Evolutionary conservation across 352 stramenopile genomes (phyloP).

Genomic region (Phytophthora crassamura): DNA sequence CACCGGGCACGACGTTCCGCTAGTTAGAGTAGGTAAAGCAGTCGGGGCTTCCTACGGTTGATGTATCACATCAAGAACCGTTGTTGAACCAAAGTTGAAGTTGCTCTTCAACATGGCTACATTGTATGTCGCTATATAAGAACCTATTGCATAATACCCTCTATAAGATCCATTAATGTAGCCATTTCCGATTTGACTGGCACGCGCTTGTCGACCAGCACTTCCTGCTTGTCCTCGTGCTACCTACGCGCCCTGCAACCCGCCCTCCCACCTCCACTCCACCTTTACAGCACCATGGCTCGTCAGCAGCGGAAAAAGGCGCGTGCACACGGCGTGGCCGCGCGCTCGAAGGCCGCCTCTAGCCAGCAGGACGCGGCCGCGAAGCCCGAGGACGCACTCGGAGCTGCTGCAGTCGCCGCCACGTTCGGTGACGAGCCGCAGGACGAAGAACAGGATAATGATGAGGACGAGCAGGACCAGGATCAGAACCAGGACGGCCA

Average conservation of each 20-base stretch:
- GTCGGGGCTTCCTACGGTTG: no score
- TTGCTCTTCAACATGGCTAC: conserved; percentile 7
- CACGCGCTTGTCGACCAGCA: not conserved
- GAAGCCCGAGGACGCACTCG: conserved; percentile 36
- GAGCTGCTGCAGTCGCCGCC: conserved; percentile 66
- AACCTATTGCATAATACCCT: no score
- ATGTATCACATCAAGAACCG: no score
- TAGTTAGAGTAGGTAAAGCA: conserved; percentile 16
- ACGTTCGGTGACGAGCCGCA: conserved; percentile 51
- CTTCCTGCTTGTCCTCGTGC: not conserved
- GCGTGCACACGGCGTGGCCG: conserved; percentile 58
- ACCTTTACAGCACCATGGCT: conserved; percentile 39
- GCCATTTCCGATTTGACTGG: conserved; percentile 1
- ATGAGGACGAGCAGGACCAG: conserved; percentile 26
- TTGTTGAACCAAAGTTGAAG: no score
- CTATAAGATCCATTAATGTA: no score
- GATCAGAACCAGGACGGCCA: conserved; percentile 21
- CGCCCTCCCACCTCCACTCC: not conserved
- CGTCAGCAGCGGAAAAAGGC: conserved; percentile 66
- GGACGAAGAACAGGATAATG: conserved; percentile 51
- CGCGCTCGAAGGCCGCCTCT: conserved; percentile 47
- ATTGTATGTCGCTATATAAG: not conserved
- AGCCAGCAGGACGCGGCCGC: conserved; percentile 18
- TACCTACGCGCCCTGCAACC: not conserved
- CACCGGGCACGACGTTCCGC: conserved; percentile 18